These are phyloP conservation scores for Discostella stelligeroides DNA, from an alignment of 108 stramenopile genomes.

Conservation along the genomic window DNA sequence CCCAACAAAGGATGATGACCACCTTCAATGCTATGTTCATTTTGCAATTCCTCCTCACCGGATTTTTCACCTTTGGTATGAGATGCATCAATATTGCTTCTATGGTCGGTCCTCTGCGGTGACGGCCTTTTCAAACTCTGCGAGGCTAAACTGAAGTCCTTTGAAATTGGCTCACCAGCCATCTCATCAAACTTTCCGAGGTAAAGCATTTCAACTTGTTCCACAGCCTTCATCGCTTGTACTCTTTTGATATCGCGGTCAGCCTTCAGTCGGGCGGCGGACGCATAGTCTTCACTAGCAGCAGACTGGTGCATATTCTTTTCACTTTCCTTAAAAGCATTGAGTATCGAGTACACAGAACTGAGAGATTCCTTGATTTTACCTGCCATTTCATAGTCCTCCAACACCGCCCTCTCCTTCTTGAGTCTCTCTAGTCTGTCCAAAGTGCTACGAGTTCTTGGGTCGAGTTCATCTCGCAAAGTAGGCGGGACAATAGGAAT, in stretches of 20 bases:
- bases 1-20: conserved; percentile 60
- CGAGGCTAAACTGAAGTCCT: conserved; percentile 36
- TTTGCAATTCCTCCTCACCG: conserved; percentile 16
- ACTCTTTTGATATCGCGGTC: conserved; percentile 38
- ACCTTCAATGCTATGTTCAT: conserved; percentile 25
- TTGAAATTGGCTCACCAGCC: conserved; percentile 28
- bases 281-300: conserved; percentile 40
- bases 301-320: conserved; percentile 47
- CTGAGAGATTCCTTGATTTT: conserved; percentile 41
- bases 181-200: conserved; percentile 6
- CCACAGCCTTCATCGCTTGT: conserved; percentile 25
- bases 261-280: conserved; percentile 50
- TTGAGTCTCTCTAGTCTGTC: conserved; percentile 45
- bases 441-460: conserved; percentile 35
- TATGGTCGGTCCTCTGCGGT: neutral
- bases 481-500: conserved; percentile 24
- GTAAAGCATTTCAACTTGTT: conserved; percentile 38
- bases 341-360: conserved; percentile 39
- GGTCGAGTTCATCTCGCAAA: conserved; percentile 40
- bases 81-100: neutral
- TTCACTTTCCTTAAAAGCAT: conserved; percentile 44
- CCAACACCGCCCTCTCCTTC: conserved; percentile 40
- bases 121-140: conserved; percentile 18
- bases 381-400: conserved; percentile 54
- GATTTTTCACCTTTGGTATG: conserved; percentile 4